Conservation (phyloP, 345 rosid species). For the Arabidopsis arenosa region DNA sequence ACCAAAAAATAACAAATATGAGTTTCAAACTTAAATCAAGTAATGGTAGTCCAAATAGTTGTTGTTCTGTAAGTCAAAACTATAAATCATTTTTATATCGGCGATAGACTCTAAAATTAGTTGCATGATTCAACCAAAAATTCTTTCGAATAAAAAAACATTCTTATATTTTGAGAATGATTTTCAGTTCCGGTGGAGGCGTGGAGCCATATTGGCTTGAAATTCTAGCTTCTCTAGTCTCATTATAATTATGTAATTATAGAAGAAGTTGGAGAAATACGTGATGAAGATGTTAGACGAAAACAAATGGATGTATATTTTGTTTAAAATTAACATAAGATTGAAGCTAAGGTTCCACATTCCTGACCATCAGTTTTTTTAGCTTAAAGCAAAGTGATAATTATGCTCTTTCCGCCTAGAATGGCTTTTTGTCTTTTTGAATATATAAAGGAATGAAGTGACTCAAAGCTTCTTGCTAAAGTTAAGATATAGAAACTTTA, state of each 20-base stretch:
- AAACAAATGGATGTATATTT: background rate
- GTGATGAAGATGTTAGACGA: conserved; percentile 6
- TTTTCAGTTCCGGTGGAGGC: background rate
- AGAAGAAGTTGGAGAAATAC: conserved; percentile 9
- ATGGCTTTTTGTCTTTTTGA: conserved; percentile 45
- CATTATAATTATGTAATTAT: background rate
- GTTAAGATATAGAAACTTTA: conserved; percentile 19
- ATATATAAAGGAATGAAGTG: conserved; percentile 41
- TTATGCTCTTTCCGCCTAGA: conserved; percentile 44
- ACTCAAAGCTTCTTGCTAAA: conserved; percentile 42
- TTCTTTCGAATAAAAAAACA: background rate
- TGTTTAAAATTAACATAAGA: conserved; percentile 8
- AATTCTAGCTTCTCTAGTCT: background rate
- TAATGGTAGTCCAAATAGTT: background rate
- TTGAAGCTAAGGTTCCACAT: conserved; percentile 1
- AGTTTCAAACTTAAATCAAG: background rate
- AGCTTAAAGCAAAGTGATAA: conserved; percentile 38
- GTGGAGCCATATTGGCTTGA: conserved; percentile 2
- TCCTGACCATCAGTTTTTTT: conserved; percentile 29
- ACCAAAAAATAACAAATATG: background rate
- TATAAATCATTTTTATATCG: background rate
- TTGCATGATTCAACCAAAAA: background rate
- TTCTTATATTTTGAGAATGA: background rate
- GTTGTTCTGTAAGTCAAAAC: background rate
- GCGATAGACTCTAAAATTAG: background rate